Evolutionary conservation across 2,329 filamentous ascomycete species (phyloP).

Genomic region (Calonectria pauciramosa): DNA sequence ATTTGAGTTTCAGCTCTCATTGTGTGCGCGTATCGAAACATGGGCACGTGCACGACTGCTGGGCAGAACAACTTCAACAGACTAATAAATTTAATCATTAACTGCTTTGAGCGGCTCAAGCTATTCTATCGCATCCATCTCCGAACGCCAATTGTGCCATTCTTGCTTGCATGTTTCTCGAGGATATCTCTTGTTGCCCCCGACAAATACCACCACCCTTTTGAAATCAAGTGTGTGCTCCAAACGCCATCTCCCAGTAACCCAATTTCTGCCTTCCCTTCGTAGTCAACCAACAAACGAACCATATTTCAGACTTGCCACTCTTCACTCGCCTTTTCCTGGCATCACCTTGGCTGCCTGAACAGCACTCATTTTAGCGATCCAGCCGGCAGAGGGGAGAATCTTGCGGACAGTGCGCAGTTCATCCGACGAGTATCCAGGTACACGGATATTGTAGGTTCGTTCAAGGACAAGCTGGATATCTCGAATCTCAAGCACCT

Average conservation of each 20-base stretch:
- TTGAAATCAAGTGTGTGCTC: conserved; percentile 41
- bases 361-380: conserved; percentile 96
- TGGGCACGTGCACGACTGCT: not conserved
- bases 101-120: not conserved
- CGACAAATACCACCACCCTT: conserved; percentile 28
- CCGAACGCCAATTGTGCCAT: conserved; percentile 9
- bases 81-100: not conserved
- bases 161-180: conserved; percentile 17
- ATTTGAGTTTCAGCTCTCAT: not conserved
- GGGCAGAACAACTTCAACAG: not conserved
- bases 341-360: conserved; percentile 90
- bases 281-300: not conserved
- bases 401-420: conserved; percentile 94
- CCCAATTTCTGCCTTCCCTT: not conserved
- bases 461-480: conserved; percentile 87
- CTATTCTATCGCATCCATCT: not conserved
- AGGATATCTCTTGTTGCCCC: conserved; percentile 22
- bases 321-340: conserved; percentile 65
- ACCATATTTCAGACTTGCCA: not conserved
- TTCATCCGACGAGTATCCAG: conserved; percentile 95
- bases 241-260: conserved; percentile 39
- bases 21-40: not conserved
- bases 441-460: conserved; percentile 91
- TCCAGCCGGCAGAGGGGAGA: conserved; percentile 89
- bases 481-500: conserved; percentile 90